Evolutionary conservation across 805 yeast genomes (phyloP).

Genomic region (Grigorovia jiainica): DNA sequence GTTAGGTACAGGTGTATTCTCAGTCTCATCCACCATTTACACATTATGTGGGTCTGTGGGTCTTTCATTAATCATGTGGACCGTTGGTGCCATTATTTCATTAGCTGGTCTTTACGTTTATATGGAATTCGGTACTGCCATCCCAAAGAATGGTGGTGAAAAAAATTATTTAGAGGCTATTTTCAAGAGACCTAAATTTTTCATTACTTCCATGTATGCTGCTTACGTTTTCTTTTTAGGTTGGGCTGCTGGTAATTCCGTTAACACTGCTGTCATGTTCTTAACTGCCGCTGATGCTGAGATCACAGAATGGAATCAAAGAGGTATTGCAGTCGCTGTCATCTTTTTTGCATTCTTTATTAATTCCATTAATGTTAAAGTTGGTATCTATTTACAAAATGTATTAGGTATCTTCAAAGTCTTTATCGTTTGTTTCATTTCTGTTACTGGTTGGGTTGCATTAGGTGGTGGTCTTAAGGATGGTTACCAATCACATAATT

Average conservation of each 20-base stretch:
- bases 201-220: slow-evolving; percentile 58
- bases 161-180: slow-evolving; percentile 70
- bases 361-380: slow-evolving; percentile 50
- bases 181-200: slow-evolving; percentile 56
- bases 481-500: slow-evolving; percentile 48
- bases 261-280: slow-evolving; percentile 71
- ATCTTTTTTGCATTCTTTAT: slow-evolving; percentile 60
- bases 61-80: slow-evolving; percentile 61
- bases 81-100: slow-evolving; percentile 63
- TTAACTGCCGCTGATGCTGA: slow-evolving; percentile 64
- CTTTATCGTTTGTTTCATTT: slow-evolving; percentile 57
- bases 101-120: slow-evolving; percentile 56
- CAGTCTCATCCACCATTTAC: slow-evolving; percentile 54
- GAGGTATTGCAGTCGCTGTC: slow-evolving; percentile 69
- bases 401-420: slow-evolving; percentile 64
- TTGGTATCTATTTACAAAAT: slow-evolving; percentile 59
- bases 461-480: slow-evolving; percentile 58
- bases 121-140: slow-evolving; percentile 72
- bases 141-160: slow-evolving; percentile 81
- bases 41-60: slow-evolving; percentile 58
- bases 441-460: slow-evolving; percentile 77
- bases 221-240: slow-evolving; percentile 67
- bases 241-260: slow-evolving; percentile 80
- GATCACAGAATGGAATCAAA: slow-evolving; percentile 63
- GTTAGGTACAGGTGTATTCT: slow-evolving; percentile 70